Evolutionary conservation across 441 rosid genomes (phyloP).

Genomic region (Manihot esculenta): DNA sequence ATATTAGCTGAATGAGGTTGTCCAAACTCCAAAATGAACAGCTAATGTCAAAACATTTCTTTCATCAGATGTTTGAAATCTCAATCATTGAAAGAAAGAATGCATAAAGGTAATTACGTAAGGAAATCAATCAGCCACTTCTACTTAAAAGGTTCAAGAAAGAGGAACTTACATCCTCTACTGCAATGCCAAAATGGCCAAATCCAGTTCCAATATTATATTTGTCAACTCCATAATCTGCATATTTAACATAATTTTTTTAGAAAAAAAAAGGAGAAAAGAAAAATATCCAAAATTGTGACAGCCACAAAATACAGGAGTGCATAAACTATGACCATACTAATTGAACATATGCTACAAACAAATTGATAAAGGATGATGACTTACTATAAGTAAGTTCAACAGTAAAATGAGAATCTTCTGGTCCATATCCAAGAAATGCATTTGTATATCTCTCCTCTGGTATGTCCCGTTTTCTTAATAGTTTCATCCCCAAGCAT

Average conservation of each 20-base stretch:
- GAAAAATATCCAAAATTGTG: background rate
- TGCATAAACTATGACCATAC: background rate
- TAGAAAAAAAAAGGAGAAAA: background rate
- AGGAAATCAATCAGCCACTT: conserved; percentile 4
- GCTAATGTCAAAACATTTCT: background rate
- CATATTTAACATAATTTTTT: conserved; percentile 2
- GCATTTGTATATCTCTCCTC: conserved; percentile 64
- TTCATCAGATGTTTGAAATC: background rate
- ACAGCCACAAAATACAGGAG: background rate
- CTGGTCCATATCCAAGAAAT: conserved; percentile 70
- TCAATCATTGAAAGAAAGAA: background rate
- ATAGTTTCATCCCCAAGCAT: conserved; percentile 63
- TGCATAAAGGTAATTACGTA: background rate
- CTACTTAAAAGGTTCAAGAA: background rate
- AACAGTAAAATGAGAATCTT: conserved; percentile 55
- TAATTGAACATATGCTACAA: background rate
- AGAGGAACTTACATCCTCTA: conserved; percentile 66
- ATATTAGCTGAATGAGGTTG: background rate
- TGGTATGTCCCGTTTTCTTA: conserved; percentile 62
- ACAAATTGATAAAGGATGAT: background rate
- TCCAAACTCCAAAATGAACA: background rate
- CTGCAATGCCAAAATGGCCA: conserved; percentile 86
- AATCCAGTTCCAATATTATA: conserved; percentile 76
- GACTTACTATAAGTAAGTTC: conserved; percentile 58
- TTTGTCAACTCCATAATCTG: conserved; percentile 89